Conservation (phyloP, 176 grass and related monocot species). For the Bonia amplexicaulis region DNA sequence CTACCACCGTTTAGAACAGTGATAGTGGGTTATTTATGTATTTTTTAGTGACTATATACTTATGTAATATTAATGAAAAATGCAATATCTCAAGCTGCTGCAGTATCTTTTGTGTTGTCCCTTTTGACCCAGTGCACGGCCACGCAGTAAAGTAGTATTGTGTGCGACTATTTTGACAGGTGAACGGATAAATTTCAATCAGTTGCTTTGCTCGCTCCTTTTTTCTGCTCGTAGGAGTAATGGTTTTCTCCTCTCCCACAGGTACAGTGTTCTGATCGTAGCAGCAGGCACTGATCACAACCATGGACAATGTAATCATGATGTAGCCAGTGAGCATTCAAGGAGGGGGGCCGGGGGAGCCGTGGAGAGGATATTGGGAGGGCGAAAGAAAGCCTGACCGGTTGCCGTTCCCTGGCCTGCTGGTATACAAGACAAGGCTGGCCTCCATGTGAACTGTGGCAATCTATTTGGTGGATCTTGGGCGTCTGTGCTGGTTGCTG, state of each 20-base stretch:
- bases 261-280: background rate
- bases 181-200: slow-evolving; percentile 27
- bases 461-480: slow-evolving; percentile 38
- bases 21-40: too few species aligned
- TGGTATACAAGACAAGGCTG: slow-evolving; percentile 39
- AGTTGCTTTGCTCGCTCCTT: background rate
- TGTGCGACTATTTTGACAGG: too few species aligned
- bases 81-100: too few species aligned
- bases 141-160: too few species aligned
- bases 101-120: too few species aligned
- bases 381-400: background rate
- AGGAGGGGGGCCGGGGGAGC: background rate
- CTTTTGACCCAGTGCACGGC: too few species aligned
- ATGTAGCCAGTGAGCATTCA: slow-evolving; percentile 4
- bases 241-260: background rate
- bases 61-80: too few species aligned
- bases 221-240: slow-evolving; percentile 8
- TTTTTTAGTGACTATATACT: too few species aligned
- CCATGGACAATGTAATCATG: slow-evolving; percentile 35
- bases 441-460: slow-evolving; percentile 29
- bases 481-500: background rate
- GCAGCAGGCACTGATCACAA: background rate
- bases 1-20: too few species aligned
- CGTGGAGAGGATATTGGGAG: background rate
- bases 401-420: slow-evolving; percentile 23